Percentiles rank a stretch among this genome's conserved stretches.
phyloP scores from a whole-genome alignment of 2,329 filamentous ascomycete genomes.

The Neoascochyta sp. region DNA sequence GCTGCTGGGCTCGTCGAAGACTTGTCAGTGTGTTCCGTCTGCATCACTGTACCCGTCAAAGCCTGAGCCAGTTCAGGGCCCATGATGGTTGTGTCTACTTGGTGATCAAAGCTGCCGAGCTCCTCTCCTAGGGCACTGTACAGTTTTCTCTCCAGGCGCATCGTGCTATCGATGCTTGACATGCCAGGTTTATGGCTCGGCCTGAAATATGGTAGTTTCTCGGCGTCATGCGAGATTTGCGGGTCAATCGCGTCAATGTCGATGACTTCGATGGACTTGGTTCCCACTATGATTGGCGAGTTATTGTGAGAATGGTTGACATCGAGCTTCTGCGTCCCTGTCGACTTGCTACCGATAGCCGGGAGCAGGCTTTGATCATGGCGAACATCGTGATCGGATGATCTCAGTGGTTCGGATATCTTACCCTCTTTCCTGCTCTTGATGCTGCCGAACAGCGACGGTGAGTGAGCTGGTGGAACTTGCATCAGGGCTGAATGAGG shows the following conservation, averaged over 20 bases:
- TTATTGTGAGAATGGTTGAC: too few species aligned
- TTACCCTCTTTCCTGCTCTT: constrained; percentile 29
- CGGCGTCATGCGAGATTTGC: constrained; percentile 2
- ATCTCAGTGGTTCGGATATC: constrained; percentile 3
- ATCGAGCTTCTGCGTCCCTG: neutral
- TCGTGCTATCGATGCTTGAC: constrained; percentile 30
- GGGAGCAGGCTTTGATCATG: constrained; percentile 18
- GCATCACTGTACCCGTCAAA: constrained; percentile 1
- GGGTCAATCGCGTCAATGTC: constrained; percentile 22
- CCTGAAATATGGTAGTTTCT: constrained; percentile 14
- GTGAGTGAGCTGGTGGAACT: constrained; percentile 16
- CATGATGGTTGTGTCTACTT: constrained; percentile 9
- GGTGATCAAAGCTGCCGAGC: constrained; percentile 20
- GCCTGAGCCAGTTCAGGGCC: constrained; percentile 13
- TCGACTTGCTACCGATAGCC: neutral
- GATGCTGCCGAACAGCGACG: constrained; percentile 10
- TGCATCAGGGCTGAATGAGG: too few species aligned
- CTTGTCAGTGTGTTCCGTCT: constrained; percentile 4
- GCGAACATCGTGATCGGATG: constrained; percentile 6
- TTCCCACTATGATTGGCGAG: too few species aligned
- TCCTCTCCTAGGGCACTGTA: constrained; percentile 33
- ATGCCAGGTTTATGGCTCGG: constrained; percentile 21
- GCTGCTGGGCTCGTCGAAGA: constrained; percentile 3
- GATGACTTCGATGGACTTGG: constrained; percentile 18
- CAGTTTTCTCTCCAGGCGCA: constrained; percentile 24